Conservation (phyloP, 345 rosid species). For the Aquilaria malaccensis region DNA sequence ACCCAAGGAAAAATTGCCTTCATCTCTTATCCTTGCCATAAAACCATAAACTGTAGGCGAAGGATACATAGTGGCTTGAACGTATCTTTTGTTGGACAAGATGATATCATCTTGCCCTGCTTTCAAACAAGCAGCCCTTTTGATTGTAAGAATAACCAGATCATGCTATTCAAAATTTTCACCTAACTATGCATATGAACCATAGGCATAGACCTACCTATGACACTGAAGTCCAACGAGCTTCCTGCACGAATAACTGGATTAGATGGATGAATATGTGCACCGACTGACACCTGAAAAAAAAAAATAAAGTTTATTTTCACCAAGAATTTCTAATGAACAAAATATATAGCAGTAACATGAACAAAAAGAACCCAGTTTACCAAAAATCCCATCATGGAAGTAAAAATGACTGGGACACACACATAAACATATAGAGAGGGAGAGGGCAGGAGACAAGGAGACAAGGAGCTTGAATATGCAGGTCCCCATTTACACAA, state of each 20-base stretch:
- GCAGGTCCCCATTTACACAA: neutral
- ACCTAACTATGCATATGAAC: no score
- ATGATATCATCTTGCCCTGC: no score
- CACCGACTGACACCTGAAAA: conserved; percentile 85
- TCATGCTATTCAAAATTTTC: neutral
- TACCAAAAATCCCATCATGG: neutral
- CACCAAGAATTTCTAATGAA: conserved; percentile 2
- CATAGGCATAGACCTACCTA: conserved; percentile 35
- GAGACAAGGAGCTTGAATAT: no score
- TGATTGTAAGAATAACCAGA: no score
- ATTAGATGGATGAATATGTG: conserved; percentile 61
- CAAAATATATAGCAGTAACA: conserved; percentile 1
- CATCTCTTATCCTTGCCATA: no score
- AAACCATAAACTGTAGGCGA: no score
- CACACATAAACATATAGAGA: neutral
- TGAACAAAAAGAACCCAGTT: neutral
- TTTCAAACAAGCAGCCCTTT: no score
- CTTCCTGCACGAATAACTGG: conserved; percentile 56
- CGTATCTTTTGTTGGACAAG: no score
- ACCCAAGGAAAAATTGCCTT: no score
- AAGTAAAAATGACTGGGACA: neutral
- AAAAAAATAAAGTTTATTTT: conserved; percentile 8
- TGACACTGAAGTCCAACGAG: conserved; percentile 44
- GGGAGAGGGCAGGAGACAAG: neutral
- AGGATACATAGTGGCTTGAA: no score